Evolutionary conservation across 2,329 filamentous ascomycete genomes (phyloP).

Genomic region (Penicillium olsonii): DNA sequence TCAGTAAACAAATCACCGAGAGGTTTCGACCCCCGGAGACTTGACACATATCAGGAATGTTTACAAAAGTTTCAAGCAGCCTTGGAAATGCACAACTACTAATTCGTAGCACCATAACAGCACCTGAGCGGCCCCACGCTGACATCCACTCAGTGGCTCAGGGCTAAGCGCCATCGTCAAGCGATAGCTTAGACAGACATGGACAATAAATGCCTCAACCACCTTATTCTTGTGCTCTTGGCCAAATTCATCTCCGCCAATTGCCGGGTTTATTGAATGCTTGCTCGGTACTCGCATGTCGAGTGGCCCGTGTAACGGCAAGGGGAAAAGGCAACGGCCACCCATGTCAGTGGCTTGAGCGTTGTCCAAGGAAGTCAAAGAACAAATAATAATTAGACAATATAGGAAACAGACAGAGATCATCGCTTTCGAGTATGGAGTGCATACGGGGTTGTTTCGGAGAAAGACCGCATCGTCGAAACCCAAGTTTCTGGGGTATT

Average conservation of each 20-base stretch:
- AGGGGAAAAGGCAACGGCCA: background rate
- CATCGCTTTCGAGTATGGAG: background rate
- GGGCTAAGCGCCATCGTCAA: too few species aligned
- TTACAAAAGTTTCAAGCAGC: too few species aligned
- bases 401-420: background rate
- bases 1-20: too few species aligned
- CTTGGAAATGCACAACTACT: too few species aligned
- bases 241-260: background rate
- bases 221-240: background rate
- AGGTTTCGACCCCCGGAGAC: too few species aligned
- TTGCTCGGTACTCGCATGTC: background rate
- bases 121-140: too few species aligned
- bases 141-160: too few species aligned
- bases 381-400: background rate
- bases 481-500: slow-evolving; percentile 1
- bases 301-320: background rate
- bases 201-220: too few species aligned
- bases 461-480: background rate
- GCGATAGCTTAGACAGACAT: too few species aligned
- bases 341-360: slow-evolving; percentile 10
- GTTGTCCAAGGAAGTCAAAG: background rate
- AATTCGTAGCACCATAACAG: too few species aligned
- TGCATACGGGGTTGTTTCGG: background rate
- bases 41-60: too few species aligned
- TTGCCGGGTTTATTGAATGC: background rate